Evolutionary conservation across 202 grass and related monocot species (phyloP).

Genomic region (Carex arenaria): DNA sequence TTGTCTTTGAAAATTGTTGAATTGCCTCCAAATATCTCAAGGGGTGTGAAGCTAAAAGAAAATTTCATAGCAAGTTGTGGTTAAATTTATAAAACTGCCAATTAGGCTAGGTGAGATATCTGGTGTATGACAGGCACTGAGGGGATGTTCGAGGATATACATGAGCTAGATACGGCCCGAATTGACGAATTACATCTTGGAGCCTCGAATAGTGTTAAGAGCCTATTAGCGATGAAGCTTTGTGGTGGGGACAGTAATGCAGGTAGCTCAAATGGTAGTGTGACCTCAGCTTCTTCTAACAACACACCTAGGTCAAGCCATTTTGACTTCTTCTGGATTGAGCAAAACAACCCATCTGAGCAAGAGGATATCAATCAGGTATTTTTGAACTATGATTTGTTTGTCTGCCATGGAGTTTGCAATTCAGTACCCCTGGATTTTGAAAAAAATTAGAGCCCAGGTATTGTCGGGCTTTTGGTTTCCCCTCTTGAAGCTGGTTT

Average conservation of each 20-base stretch:
- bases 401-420: too few species aligned
- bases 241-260: neutral
- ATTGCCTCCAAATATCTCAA: neutral
- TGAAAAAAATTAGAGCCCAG: too few species aligned
- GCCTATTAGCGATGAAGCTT: slow-evolving; percentile 25
- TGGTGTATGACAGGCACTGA: slow-evolving; percentile 21
- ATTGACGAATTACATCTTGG: slow-evolving; percentile 15
- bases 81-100: neutral
- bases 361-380: slow-evolving; percentile 33
- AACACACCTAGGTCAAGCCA: slow-evolving; percentile 25
- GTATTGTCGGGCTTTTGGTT: too few species aligned
- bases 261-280: slow-evolving; percentile 5
- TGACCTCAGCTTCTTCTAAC: slow-evolving; percentile 28
- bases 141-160: slow-evolving; percentile 36
- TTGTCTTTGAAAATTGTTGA: neutral
- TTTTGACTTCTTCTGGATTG: slow-evolving; percentile 35
- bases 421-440: too few species aligned
- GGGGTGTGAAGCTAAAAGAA: neutral
- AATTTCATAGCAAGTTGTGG: neutral
- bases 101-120: slow-evolving; percentile 8
- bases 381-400: neutral
- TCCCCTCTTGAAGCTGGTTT: too few species aligned
- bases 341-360: slow-evolving; percentile 25
- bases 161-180: slow-evolving; percentile 34
- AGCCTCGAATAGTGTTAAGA: slow-evolving; percentile 23